phyloP scores from a whole-genome alignment of 805 yeast genomes.

The Zygotorulaspora chibaensis region DNA sequence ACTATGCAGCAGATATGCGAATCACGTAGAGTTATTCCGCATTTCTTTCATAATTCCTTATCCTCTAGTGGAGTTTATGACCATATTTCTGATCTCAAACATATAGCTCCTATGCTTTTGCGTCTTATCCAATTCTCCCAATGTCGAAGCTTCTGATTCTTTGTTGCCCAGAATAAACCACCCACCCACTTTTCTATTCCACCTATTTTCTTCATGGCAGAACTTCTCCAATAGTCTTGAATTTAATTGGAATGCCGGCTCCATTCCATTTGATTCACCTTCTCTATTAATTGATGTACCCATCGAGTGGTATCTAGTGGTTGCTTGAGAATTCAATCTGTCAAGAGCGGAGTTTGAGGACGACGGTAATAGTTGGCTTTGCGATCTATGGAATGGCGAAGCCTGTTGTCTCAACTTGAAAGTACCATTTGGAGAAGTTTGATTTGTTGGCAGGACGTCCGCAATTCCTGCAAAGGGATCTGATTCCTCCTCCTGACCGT shows the following conservation, averaged over 20 bases:
- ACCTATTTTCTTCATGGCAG: slow-evolving; percentile 35
- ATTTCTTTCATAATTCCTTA: too few relatives aligned
- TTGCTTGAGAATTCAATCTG: slow-evolving; percentile 17
- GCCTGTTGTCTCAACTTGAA: slow-evolving; percentile 6
- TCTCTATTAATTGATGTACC: slow-evolving; percentile 10
- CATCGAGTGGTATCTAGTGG: slow-evolving; percentile 26
- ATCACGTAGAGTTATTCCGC: too few relatives aligned
- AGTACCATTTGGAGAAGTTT: slow-evolving; percentile 4
- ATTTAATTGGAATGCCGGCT: slow-evolving; percentile 17
- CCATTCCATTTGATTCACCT: background rate
- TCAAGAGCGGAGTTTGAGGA: slow-evolving; percentile 7
- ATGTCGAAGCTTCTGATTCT: slow-evolving; percentile 4
- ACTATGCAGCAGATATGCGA: too few relatives aligned
- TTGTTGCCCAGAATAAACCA: slow-evolving; percentile 28
- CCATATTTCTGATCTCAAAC: slow-evolving; percentile 37
- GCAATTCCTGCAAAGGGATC: slow-evolving; percentile 32
- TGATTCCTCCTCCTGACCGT: slow-evolving; percentile 22
- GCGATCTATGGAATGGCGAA: slow-evolving; percentile 25
- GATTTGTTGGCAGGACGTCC: slow-evolving; percentile 16
- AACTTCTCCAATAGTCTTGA: slow-evolving; percentile 27
- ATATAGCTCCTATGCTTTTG: slow-evolving; percentile 25
- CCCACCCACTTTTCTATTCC: slow-evolving; percentile 31
- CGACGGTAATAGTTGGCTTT: slow-evolving; percentile 22
- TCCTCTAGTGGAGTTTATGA: slow-evolving; percentile 30
- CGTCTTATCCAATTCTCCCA: slow-evolving; percentile 9